phyloP scores from a whole-genome alignment of 1,284 basidiomycete species.

The Boletus mariae region DNA sequence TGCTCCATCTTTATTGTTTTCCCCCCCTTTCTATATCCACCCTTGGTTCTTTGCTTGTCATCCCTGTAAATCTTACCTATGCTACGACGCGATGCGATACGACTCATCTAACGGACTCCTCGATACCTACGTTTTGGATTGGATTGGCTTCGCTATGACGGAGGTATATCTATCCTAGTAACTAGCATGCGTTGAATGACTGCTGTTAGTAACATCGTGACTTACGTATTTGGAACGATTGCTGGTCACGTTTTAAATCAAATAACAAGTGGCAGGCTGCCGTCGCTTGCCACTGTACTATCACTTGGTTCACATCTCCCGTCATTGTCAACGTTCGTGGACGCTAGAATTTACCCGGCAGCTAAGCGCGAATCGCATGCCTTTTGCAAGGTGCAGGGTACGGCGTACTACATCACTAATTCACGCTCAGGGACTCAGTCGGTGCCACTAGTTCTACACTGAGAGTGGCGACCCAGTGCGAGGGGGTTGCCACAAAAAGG shows the following conservation, averaged over 20 bases:
- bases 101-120: constrained; percentile 21
- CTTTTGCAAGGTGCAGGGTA: constrained; percentile 25
- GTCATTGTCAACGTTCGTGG: background rate
- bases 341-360: background rate
- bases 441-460: constrained; percentile 22
- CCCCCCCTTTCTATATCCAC: background rate
- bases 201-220: too few relatives aligned
- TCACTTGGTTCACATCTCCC: background rate
- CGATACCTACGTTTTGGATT: constrained; percentile 13
- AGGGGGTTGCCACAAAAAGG: constrained; percentile 21
- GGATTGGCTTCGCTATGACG: constrained; percentile 1
- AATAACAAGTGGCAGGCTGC: background rate
- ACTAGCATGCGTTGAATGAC: background rate
- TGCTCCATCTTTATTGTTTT: constrained; percentile 20
- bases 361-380: constrained; percentile 19
- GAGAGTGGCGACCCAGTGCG: constrained; percentile 22
- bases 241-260: background rate
- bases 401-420: constrained; percentile 12
- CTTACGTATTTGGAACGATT: background rate
- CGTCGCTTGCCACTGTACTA: constrained; percentile 2
- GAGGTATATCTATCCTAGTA: constrained; percentile 4
- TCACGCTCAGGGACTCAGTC: constrained; percentile 7
- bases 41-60: constrained; percentile 5
- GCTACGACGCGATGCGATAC: constrained; percentile 26
- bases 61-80: constrained; percentile 16